Evolutionary conservation across 352 stramenopile species (phyloP), one percentile per base, ranked within the genome.

Genomic region (Peronosclerospora sorghi): DNA sequence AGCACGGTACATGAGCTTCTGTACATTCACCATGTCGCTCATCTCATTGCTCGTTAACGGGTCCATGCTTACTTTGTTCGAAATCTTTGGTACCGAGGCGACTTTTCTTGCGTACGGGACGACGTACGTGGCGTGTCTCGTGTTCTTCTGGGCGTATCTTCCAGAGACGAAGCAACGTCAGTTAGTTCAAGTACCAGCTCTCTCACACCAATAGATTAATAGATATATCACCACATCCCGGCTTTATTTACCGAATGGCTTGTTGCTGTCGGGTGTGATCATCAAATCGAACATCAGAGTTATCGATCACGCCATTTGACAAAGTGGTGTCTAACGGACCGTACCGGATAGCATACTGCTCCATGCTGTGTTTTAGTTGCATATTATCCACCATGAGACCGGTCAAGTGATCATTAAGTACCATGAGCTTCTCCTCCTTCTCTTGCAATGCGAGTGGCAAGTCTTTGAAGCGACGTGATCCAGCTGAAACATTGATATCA

Each of bases 1-100:
- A 14, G 79, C 79, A 19, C 56, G 63, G 15, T 89, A 86, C 68
- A 92, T 89, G 76, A 89, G 79, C 66, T 89, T 87, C 62, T 92
- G 79, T 51, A 92, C 79, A 29, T 92, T 92, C 51, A 56, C 76
- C 29, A 92, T 92, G 79, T 92, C 79, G 39, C 65, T 87, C 39
- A 77, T 89, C 38, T 89, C 80, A 41, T 58, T 89, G 41, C 60
- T 89, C 35, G 67, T 89, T 26, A 92, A 92, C 48, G 80, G 80
- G 32, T 73, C 76, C 34, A 59, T 92, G 63, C 65, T 92, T 10
- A 70, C 74, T 29, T 56, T 89, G 10, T 92, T 92, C 34, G 63
- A 86, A 48, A 56, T 49, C 34, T 48, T 86, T 8, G 74, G 80
- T 19, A 84, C 71, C 0, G 59, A 70, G 14, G 51, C 58, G 8